Base-by-base conservation (phyloP, 306 rosid species). In the Quercus berberidifolia region DNA sequence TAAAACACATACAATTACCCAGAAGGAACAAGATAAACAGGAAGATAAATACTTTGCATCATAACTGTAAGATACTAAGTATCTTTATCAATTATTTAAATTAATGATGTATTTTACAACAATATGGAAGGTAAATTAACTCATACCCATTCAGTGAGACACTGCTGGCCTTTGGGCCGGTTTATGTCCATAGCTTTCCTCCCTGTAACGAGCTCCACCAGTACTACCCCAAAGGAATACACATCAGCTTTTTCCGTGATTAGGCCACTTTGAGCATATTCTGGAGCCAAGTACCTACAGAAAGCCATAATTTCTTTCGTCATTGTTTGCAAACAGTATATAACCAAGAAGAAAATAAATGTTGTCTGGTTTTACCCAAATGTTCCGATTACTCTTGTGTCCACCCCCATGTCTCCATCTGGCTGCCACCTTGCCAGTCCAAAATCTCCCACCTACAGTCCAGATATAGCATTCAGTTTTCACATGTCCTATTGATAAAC, bases 391-490 rank as follows among this genome's bases (percentile, higher is more conserved):
- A 95, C 94, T 86, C 99, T 88, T 10, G 99, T 95, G 85, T 95
- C 98, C 65, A 93, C 97, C 57, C 91, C 98, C 84, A 84, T 81
- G 56, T 91, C 91, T 54, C 99, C 98, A 79, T 95, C 94, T 15
- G 99, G 99, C 79, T 93, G 97, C 98, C 98, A 95, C 87, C 99
- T 90, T 43, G 99, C 99, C 57, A 95, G 93, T 80, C 99, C 99
- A 64, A 95, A 95, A 90, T 95, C 99, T 84, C 99, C 99, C n/a
- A 95, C 99, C 99, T 95, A 82, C 72, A 70, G 82, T 82, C 71
- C 82, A 81, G 31, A 56, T 31, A 58, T 49, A 18, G n/a, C 67
- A 52, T 64, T 79, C 55, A 71, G 83, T 71, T 62, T 38, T 78
- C 65, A 56, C 78, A 85, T 74, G 56, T 73, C 75, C 71, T 58